Evolutionary conservation across 2,329 filamentous ascomycete genomes (phyloP).

Genomic region (Aspergillus sergii): DNA sequence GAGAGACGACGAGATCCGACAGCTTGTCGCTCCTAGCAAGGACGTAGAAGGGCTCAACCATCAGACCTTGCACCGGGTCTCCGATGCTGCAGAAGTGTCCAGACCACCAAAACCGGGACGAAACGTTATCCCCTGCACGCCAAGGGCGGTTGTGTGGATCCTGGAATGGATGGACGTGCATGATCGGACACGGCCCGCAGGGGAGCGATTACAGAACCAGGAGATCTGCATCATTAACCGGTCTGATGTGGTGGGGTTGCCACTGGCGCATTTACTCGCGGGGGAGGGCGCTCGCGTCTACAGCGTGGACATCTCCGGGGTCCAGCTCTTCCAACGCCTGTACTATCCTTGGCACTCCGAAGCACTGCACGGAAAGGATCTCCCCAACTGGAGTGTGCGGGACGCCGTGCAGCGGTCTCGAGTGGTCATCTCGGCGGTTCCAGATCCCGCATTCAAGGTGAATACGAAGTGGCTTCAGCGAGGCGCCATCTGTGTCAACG

Average conservation of each 20-base stretch:
- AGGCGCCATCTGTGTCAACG: neutral
- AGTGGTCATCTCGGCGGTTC: constrained; percentile 1
- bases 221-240: constrained; percentile 5
- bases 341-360: neutral
- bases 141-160: neutral
- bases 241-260: neutral
- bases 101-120: neutral
- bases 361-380: neutral
- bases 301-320: neutral
- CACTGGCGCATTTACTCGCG: neutral
- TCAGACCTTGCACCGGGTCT: neutral
- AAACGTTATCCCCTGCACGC: neutral
- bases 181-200: neutral
- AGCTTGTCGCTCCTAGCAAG: neutral
- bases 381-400: neutral
- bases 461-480: neutral
- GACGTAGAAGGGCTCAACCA: neutral
- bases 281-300: constrained; percentile 1
- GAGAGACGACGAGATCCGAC: neutral
- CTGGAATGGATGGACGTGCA: neutral
- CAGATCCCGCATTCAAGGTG: constrained; percentile 1
- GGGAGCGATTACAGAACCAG: neutral
- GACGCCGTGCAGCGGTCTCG: neutral
- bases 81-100: neutral
- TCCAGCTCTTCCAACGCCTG: neutral